Evolutionary conservation across 495 filamentous ascomycete genomes (phyloP).

Genomic region (Penicillium subrubescens): DNA sequence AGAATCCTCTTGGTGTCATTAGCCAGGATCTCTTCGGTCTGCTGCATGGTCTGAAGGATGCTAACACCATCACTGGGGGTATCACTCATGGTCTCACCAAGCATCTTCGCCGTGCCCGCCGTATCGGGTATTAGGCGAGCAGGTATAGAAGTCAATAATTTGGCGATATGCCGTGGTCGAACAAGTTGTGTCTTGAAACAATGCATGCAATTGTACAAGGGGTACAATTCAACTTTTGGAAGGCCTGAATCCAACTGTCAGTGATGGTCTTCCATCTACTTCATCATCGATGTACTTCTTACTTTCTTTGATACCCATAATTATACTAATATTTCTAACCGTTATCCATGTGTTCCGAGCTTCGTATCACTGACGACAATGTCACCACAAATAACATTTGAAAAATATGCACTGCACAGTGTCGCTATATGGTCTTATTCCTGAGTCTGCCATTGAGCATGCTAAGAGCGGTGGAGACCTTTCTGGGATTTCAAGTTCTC

Average conservation of each 20-base stretch:
- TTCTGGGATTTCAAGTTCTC: too few relatives aligned
- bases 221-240: neutral
- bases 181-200: neutral
- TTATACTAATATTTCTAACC: conserved; percentile 11
- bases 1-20: conserved; percentile 10
- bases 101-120: conserved; percentile 19
- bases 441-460: too few relatives aligned
- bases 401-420: too few relatives aligned
- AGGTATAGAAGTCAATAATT: neutral
- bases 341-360: neutral
- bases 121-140: conserved; percentile 11
- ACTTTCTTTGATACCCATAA: conserved; percentile 26
- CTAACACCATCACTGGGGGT: conserved; percentile 13
- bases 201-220: neutral
- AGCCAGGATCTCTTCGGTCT: conserved; percentile 23
- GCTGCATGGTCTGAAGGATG: conserved; percentile 20
- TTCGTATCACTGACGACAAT: neutral
- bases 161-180: neutral
- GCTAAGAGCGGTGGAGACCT: too few relatives aligned
- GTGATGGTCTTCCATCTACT: neutral
- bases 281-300: conserved; percentile 8
- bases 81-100: conserved; percentile 16
- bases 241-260: neutral
- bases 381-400: too few relatives aligned
- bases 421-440: too few relatives aligned